Conservation (phyloP, 1,284 basidiomycete genomes). For the Coniferiporia weirii region DNA sequence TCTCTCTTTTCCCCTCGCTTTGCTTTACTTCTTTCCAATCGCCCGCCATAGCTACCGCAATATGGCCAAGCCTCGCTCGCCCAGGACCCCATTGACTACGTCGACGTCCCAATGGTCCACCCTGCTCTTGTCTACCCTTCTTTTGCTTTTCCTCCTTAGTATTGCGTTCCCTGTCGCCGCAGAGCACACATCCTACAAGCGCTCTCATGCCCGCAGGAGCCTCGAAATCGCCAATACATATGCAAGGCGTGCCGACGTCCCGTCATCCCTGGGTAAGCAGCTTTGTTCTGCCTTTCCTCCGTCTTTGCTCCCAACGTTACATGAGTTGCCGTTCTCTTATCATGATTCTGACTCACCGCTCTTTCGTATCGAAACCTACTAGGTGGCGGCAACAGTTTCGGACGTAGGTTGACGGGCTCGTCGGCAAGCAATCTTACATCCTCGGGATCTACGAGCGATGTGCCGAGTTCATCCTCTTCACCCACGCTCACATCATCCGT, state of each 20-base stretch:
- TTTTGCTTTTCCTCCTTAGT: conserved; percentile 1
- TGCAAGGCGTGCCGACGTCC: conserved; percentile 2
- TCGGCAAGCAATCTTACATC: not conserved
- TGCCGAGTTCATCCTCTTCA: not conserved
- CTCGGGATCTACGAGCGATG: not conserved
- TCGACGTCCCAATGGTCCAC: not conserved
- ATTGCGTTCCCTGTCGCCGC: conserved; percentile 6
- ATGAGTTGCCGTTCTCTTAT: not conserved
- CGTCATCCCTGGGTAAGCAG: not conserved
- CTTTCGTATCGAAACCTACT: no score
- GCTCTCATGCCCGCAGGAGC: conserved; percentile 9
- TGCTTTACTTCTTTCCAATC: conserved; percentile 25
- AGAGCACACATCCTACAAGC: conserved; percentile 7
- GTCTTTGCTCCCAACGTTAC: not conserved
- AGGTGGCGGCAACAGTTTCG: no score
- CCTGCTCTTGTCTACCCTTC: not conserved
- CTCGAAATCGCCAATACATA: conserved; percentile 3
- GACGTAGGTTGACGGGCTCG: no score
- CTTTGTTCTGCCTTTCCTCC: not conserved
- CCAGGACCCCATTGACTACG: not conserved
- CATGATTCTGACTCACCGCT: no score
- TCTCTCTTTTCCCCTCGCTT: conserved; percentile 24
- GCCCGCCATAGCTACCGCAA: conserved; percentile 18
- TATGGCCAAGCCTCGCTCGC: conserved; percentile 4
- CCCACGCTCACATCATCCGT: not conserved